Base-by-base conservation (phyloP, 441 rosid species). In the Eugenia klotzschiana region DNA sequence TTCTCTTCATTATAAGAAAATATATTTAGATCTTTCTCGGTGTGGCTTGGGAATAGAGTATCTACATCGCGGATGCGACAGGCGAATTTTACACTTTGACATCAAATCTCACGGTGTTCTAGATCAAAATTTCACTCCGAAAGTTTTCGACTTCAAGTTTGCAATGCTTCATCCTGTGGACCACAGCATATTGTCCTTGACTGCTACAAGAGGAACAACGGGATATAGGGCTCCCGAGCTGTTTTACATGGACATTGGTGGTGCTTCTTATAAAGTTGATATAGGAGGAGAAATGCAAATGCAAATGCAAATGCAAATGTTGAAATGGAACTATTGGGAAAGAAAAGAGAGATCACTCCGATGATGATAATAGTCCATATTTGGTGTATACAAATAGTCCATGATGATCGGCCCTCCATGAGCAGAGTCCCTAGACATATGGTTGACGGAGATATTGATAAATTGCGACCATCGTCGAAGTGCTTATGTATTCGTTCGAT, bases 401-500 rank as follows among this genome's bases (percentile, higher is more conserved):
- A 2, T 3, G 22, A 22, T 22, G 26, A 23, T 23, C 4, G 13
- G 57, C 13, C 12, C 9, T 54, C 12, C 8, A 53, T 4, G 26
- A 23, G 23, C 6, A 23, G 12, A 23, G 25, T 54, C 57, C 10
- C 25, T 8, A 3, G 10, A 54, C 5, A 54, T 43, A 43, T 54
- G 25, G 10, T 8, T 16, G 22, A 51, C 18, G 53, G 22, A 16
- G 53, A 6, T 16, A 51, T 51, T 18, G 6, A 58, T 27, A 3
- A 27, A 27, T 10, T 7, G 1, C 7, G 10, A 3, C 11, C 3
- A 0, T 3, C 12, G 6, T 7, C 0, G 27, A n/a, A 10, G 27
- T 14, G 1, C 20, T 27, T 58, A 8, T 15, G 0, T 27, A 58
- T 58, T 4, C 11, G 0, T 58, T 3, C 0, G 6, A 58, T 1